Evolutionary conservation across 768 basidiomycete species (phyloP).

Genomic region (Ramaria sp.): DNA sequence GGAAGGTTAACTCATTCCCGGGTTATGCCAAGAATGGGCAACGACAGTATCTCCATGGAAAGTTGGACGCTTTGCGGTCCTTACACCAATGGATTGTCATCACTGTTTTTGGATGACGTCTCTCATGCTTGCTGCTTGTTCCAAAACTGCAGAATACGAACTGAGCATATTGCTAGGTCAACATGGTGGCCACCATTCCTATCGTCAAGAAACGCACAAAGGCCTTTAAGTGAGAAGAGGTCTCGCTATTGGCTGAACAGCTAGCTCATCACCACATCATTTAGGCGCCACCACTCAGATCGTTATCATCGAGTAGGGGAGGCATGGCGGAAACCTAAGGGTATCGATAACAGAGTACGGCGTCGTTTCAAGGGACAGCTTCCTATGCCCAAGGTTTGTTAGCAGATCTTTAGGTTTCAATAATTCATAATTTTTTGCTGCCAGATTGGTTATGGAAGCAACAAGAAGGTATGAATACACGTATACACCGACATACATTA

Average conservation of each 20-base stretch:
- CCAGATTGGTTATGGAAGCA: conserved; percentile 82
- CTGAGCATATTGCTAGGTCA: conserved; percentile 8
- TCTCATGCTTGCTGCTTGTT: neutral
- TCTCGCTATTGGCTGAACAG: neutral
- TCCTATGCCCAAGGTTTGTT: conserved; percentile 87
- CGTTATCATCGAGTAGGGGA: conserved; percentile 96
- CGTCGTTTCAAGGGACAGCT: conserved; percentile 92
- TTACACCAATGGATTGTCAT: neutral
- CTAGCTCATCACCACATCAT: conserved; percentile 20
- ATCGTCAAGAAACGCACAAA: conserved; percentile 98
- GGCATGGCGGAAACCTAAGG: conserved; percentile 99
- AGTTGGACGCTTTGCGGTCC: neutral
- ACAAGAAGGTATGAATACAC: conserved; percentile 49
- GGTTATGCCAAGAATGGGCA: neutral
- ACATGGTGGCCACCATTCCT: conserved; percentile 42
- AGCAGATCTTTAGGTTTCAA: neutral
- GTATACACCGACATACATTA: neutral
- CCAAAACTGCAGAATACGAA: neutral
- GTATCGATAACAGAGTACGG: conserved; percentile 98
- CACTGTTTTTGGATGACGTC: conserved; percentile 3
- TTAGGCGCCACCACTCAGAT: conserved; percentile 96
- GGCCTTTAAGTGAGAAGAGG: conserved; percentile 67
- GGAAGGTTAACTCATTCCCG: neutral
- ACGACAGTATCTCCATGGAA: neutral
- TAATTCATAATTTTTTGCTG: neutral